These are phyloP conservation scores for Starmerella floris DNA, from an alignment of 805 yeast genomes.

Conservation along the genomic window DNA sequence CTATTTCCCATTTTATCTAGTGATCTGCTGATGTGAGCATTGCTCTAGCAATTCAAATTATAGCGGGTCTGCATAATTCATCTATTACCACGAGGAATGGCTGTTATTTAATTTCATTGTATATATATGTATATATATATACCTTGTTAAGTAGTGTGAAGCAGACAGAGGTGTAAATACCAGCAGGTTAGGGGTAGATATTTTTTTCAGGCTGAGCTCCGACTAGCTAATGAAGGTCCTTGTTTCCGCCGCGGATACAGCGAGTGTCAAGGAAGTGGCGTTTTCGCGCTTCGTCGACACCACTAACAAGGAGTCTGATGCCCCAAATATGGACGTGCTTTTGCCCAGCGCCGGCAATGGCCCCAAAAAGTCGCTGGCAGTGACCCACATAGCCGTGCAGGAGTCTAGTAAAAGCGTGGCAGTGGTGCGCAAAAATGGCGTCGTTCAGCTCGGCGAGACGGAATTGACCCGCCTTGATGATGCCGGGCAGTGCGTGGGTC, in stretches of 20 bases:
- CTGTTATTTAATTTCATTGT: too few relatives aligned
- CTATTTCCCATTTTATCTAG: too few relatives aligned
- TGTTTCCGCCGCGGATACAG: constrained; percentile 41
- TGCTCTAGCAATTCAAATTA: too few relatives aligned
- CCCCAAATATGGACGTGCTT: constrained; percentile 44
- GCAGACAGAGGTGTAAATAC: too few relatives aligned
- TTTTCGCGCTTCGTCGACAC: constrained; percentile 68
- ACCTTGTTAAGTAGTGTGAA: too few relatives aligned
- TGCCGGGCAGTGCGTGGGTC: neutral
- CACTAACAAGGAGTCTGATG: constrained; percentile 49
- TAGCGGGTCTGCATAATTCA: too few relatives aligned
- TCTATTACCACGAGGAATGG: too few relatives aligned
- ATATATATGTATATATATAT: too few relatives aligned
- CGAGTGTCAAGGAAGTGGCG: constrained; percentile 41
- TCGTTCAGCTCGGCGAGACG: constrained; percentile 2
- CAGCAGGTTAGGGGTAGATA: too few relatives aligned
- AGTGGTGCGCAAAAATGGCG: constrained; percentile 23
- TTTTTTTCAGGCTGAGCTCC: too few relatives aligned
- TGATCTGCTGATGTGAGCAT: too few relatives aligned
- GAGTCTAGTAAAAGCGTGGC: constrained; percentile 10
- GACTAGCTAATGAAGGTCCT: constrained; percentile 35
- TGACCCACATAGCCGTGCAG: constrained; percentile 10
- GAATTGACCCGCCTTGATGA: neutral
- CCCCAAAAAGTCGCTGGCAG: constrained; percentile 5
- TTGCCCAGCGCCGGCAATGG: constrained; percentile 17